Evolutionary conservation across 768 basidiomycete species (phyloP).

Genomic region (Holtermannia corniformis): DNA sequence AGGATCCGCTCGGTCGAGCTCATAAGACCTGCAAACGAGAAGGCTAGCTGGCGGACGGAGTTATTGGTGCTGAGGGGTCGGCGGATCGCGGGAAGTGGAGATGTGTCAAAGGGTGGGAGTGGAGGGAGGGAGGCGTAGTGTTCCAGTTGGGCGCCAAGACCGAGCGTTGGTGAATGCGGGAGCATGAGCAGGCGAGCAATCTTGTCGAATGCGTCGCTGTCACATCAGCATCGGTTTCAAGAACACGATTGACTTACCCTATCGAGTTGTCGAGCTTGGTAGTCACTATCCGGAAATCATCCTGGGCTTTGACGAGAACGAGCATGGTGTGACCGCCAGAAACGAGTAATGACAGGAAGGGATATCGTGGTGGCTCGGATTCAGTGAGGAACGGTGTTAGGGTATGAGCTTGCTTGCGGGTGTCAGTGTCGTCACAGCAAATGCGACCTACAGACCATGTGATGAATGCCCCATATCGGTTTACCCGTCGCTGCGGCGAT

Average conservation of each 20-base stretch:
- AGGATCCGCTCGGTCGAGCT: conserved; percentile 59
- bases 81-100: conserved; percentile 11
- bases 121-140: conserved; percentile 15
- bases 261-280: conserved; percentile 66
- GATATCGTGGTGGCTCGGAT: conserved; percentile 51
- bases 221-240: neutral
- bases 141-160: conserved; percentile 19
- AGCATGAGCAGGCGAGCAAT: conserved; percentile 62
- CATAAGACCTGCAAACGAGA: conserved; percentile 73
- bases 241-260: conserved; percentile 44
- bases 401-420: conserved; percentile 83
- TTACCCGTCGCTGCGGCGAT: conserved; percentile 68
- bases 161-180: conserved; percentile 29
- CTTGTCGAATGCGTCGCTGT: conserved; percentile 65
- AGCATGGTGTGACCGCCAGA: conserved; percentile 94
- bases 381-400: conserved; percentile 65
- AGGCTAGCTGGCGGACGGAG: conserved; percentile 47
- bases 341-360: conserved; percentile 77
- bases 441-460: conserved; percentile 59
- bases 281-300: conserved; percentile 59
- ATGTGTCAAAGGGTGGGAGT: conserved; percentile 11
- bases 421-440: neutral
- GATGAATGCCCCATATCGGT: conserved; percentile 82
- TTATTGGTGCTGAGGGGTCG: conserved; percentile 13
- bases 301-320: conserved; percentile 56